These are phyloP conservation scores for Lactarius sp. DNA, from an alignment of 768 basidiomycete species.

Conservation along the genomic window DNA sequence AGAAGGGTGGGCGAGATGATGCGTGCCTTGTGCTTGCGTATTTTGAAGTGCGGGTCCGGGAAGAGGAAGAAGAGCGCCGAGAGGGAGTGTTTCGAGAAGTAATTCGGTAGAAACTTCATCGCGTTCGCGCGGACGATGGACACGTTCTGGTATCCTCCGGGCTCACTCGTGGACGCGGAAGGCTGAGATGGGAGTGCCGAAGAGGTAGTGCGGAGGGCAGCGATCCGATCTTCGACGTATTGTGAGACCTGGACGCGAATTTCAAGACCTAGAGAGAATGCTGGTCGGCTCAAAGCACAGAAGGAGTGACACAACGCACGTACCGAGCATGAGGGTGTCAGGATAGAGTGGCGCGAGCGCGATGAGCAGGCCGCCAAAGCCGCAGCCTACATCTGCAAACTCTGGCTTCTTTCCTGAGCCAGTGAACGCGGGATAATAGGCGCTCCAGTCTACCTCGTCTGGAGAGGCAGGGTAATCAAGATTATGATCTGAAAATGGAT, in stretches of 20 bases:
- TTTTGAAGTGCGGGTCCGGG: constrained; percentile 98
- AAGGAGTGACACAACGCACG: constrained; percentile 28
- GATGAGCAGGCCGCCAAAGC: constrained; percentile 92
- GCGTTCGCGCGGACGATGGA: constrained; percentile 94
- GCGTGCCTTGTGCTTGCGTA: constrained; percentile 96
- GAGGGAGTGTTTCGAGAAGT: constrained; percentile 86
- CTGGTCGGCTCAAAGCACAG: constrained; percentile 3
- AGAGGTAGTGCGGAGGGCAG: constrained; percentile 75
- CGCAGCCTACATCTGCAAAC: constrained; percentile 96
- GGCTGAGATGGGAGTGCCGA: constrained; percentile 22
- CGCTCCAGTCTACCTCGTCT: constrained; percentile 69
- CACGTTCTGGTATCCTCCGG: constrained; percentile 73
- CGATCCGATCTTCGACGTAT: constrained; percentile 92
- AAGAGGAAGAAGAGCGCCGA: constrained; percentile 96
- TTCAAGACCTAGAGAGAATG: constrained; percentile 69
- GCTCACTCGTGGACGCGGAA: constrained; percentile 12
- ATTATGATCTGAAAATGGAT: constrained; percentile 83
- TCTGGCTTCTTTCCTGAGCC: constrained; percentile 65
- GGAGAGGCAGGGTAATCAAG: constrained; percentile 85
- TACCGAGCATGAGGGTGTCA: constrained; percentile 89
- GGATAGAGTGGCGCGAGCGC: constrained; percentile 87
- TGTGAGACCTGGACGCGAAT: constrained; percentile 95
- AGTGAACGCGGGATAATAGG: constrained; percentile 73
- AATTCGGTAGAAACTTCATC: constrained; percentile 98
- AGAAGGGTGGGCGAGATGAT: constrained; percentile 97